A percentile compares a stretch with the other conserved stretches of the same genome.
Conservation (phyloP, 2,329 filamentous ascomycete species). For the Reticulascus tulasneorum region DNA sequence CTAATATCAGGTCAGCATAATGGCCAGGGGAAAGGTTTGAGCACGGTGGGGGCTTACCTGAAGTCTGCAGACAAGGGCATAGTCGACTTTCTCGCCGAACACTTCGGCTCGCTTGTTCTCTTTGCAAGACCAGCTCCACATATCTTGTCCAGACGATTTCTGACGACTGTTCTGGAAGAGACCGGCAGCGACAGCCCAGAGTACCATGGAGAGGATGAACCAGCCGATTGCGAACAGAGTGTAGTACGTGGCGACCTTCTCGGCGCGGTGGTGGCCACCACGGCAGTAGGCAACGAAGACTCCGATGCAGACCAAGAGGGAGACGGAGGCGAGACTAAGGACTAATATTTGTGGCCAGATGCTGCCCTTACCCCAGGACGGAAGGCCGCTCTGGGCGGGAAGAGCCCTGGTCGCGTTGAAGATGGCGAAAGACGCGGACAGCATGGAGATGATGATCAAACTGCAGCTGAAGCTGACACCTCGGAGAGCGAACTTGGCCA, state of each 20-base stretch:
- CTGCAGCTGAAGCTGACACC: constrained; percentile 96
- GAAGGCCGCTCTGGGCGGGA: constrained; percentile 72
- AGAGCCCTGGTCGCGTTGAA: constrained; percentile 83
- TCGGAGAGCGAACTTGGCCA: constrained; percentile 93
- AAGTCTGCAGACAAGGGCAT: constrained; percentile 85
- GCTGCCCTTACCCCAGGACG: constrained; percentile 77
- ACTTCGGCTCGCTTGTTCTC: constrained; percentile 77
- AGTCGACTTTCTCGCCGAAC: constrained; percentile 78
- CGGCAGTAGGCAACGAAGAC: constrained; percentile 85
- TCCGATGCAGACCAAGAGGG: constrained; percentile 70
- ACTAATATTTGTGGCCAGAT: constrained; percentile 88
- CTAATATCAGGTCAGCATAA: too few species aligned
- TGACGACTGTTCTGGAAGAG: constrained; percentile 76
- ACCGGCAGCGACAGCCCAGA: constrained; percentile 86
- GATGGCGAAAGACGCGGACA: constrained; percentile 82
- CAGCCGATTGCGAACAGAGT: constrained; percentile 89
- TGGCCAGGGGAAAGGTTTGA: too few species aligned
- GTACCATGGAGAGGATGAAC: constrained; percentile 87
- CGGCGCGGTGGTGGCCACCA: constrained; percentile 81
- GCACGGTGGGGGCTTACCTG: too few species aligned
- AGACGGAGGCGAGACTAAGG: constrained; percentile 73
- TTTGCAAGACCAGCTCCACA: constrained; percentile 98
- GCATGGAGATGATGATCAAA: constrained; percentile 87
- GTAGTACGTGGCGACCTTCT: constrained; percentile 94
- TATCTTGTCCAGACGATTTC: constrained; percentile 70